Conservation (phyloP, 2,329 filamentous ascomycete genomes). For the Clarireedia hainanense region DNA sequence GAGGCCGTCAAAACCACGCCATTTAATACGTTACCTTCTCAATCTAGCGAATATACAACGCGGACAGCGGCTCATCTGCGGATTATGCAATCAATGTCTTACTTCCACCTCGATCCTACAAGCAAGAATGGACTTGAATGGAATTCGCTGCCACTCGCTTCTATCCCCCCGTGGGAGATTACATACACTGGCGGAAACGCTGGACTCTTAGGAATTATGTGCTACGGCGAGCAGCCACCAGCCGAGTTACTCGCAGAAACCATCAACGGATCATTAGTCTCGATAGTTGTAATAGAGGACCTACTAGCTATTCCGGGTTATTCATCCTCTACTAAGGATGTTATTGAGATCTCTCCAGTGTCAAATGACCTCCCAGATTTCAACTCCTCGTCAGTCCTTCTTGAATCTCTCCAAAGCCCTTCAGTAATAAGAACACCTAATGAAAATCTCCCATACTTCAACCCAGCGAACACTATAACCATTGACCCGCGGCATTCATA, state of each 20-base stretch:
- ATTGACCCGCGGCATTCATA: constrained; percentile 53
- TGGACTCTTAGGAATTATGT: constrained; percentile 58
- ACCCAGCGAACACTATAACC: constrained; percentile 42
- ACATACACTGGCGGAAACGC: constrained; percentile 42
- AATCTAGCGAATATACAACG: constrained; percentile 45
- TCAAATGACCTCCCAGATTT: background rate
- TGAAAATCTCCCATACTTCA: constrained; percentile 55
- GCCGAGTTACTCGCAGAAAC: constrained; percentile 52
- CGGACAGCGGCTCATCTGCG: constrained; percentile 59
- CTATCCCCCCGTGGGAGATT: constrained; percentile 52
- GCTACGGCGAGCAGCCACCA: constrained; percentile 57
- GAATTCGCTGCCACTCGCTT: constrained; percentile 52
- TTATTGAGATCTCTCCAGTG: background rate
- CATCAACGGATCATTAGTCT: constrained; percentile 63
- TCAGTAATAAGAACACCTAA: constrained; percentile 34
- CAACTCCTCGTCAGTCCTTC: background rate
- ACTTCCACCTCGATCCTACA: constrained; percentile 51
- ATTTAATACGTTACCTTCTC: constrained; percentile 50
- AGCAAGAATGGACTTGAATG: constrained; percentile 19
- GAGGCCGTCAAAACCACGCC: constrained; percentile 33
- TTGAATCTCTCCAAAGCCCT: constrained; percentile 12
- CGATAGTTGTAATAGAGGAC: constrained; percentile 54
- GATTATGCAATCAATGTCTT: constrained; percentile 72
- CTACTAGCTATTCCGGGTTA: constrained; percentile 39
- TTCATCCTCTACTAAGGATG: background rate